A percentile compares a stretch with the other conserved stretches of the same genome.
Evolutionary conservation across 1,284 basidiomycete species (phyloP).

Genomic region (Agaricales sp.): DNA sequence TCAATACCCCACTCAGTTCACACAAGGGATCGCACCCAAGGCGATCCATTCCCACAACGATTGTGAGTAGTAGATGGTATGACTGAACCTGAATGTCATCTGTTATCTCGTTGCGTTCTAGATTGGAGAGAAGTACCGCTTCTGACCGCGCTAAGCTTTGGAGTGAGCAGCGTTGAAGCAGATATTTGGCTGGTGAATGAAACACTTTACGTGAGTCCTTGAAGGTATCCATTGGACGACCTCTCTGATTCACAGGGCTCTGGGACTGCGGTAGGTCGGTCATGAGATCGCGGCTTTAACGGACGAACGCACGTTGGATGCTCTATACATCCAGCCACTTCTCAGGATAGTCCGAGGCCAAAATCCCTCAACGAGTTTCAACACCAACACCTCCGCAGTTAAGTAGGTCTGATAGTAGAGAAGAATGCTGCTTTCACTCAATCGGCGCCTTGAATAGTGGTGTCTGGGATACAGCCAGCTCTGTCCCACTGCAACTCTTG

Average conservation of each 20-base stretch:
- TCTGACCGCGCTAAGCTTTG: conserved; percentile 36
- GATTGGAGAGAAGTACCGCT: conserved; percentile 47
- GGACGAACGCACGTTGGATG: conserved; percentile 23
- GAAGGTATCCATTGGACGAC: neutral
- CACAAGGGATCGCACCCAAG: conserved; percentile 40
- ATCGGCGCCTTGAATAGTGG: conserved; percentile 19
- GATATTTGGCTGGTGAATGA: conserved; percentile 40
- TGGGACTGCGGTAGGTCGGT: conserved; percentile 25
- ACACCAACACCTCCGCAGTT: conserved; percentile 23
- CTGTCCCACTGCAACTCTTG: conserved; percentile 32
- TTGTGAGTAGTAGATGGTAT: conserved; percentile 22
- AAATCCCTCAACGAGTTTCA: conserved; percentile 34
- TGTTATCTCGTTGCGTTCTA: too few relatives aligned
- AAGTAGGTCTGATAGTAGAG: conserved; percentile 24
- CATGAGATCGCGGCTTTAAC: conserved; percentile 30
- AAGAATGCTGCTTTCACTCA: conserved; percentile 2
- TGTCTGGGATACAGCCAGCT: conserved; percentile 35
- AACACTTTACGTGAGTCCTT: conserved; percentile 30
- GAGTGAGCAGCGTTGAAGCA: conserved; percentile 44
- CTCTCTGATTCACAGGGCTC: neutral
- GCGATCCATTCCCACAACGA: conserved; percentile 46
- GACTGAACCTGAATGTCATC: neutral
- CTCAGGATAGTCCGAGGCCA: conserved; percentile 29
- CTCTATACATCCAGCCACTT: conserved; percentile 39
- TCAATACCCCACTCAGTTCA: conserved; percentile 39